A percentile compares a stretch with the other conserved stretches of the same genome.
Conservation (phyloP, 768 basidiomycete genomes). For the Lyophyllum shimeji region DNA sequence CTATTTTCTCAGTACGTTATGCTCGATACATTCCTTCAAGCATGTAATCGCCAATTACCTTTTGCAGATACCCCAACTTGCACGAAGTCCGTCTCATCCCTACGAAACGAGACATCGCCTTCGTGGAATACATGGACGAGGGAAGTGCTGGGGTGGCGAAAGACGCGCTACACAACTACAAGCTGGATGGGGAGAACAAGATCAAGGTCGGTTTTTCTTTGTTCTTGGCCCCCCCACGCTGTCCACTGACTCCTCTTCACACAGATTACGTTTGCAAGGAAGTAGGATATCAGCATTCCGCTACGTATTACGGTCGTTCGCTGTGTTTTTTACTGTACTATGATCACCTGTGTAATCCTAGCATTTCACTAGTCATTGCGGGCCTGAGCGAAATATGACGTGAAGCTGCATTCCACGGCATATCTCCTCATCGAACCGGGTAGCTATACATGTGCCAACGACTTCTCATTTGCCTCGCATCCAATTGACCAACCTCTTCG, state of each 20-base stretch:
- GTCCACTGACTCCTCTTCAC: conserved; percentile 8
- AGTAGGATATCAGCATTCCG: conserved; percentile 33
- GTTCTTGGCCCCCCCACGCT: neutral
- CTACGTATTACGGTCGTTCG: conserved; percentile 4
- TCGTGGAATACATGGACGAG: conserved; percentile 97
- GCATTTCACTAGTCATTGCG: neutral
- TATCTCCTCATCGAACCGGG: neutral
- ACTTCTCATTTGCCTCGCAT: neutral
- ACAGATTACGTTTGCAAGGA: conserved; percentile 76
- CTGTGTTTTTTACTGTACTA: conserved; percentile 4
- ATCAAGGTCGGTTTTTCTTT: conserved; percentile 70
- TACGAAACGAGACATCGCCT: conserved; percentile 95
- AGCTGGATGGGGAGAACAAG: conserved; percentile 95
- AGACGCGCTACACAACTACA: conserved; percentile 96
- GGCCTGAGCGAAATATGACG: neutral
- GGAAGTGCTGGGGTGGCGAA: conserved; percentile 87
- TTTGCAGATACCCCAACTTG: conserved; percentile 83
- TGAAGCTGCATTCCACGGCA: neutral
- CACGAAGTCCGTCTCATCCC: conserved; percentile 99
- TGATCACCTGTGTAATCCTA: conserved; percentile 4
- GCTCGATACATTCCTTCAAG: neutral
- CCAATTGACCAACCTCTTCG: neutral
- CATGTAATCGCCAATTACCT: neutral
- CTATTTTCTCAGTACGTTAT: conserved; percentile 80
- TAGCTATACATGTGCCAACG: neutral